Percentiles rank a stretch among this genome's conserved stretches.
Conservation (phyloP, 2,329 filamentous ascomycete species). For the Scedosporium minutisporum region DNA sequence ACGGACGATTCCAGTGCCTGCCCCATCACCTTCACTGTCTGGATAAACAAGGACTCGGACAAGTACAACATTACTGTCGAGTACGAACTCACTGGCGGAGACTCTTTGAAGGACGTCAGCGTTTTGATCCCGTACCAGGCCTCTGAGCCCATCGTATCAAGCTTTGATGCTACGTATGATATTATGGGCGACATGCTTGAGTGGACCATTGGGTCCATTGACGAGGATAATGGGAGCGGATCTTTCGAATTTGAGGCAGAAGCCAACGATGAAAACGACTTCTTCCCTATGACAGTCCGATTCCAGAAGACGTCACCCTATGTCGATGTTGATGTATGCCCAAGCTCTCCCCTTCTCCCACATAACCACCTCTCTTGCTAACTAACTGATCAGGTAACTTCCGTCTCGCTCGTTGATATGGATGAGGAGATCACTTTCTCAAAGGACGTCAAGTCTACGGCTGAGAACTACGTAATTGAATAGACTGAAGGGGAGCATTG, state of each 20-base stretch:
- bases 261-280: constrained; percentile 80
- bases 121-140: constrained; percentile 81
- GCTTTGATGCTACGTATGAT: constrained; percentile 90
- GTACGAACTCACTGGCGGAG: constrained; percentile 81
- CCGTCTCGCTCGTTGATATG: constrained; percentile 63
- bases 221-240: constrained; percentile 71
- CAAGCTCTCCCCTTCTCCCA: not conserved
- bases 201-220: constrained; percentile 83
- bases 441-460: constrained; percentile 68
- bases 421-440: constrained; percentile 73
- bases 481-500: constrained; percentile 29
- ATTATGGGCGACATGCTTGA: constrained; percentile 87
- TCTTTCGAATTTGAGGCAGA: constrained; percentile 94
- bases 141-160: constrained; percentile 79
- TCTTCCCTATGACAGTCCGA: constrained; percentile 92
- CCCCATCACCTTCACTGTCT: constrained; percentile 93
- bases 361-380: constrained; percentile 13
- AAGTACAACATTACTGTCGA: constrained; percentile 89
- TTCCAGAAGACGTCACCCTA: constrained; percentile 83
- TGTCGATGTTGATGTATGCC: constrained; percentile 85
- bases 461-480: constrained; percentile 69
- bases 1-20: constrained; percentile 70
- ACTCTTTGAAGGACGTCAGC: constrained; percentile 71
- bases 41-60: constrained; percentile 82
- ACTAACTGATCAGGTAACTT: constrained; percentile 40